Evolutionary conservation across 1,139 yeast genomes (phyloP), one percentile per base, ranked within the genome.

Genomic region (Candida dubliniensis): DNA sequence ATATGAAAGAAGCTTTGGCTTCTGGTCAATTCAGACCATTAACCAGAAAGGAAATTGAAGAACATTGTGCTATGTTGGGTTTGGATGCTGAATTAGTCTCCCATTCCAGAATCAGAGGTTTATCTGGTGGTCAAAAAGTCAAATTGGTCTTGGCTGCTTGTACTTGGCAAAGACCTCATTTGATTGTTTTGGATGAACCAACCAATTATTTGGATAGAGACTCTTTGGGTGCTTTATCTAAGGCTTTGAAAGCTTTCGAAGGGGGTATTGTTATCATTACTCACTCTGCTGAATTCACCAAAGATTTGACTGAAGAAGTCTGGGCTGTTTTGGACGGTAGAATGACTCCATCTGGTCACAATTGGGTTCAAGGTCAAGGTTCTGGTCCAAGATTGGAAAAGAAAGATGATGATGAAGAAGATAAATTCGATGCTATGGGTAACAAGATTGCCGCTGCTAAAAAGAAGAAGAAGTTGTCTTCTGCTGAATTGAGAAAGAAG

Each of bases 321-420:
- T 93, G 99, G 99, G 96, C 98, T 67, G 99, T 93, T 60, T 73
- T 88, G 64, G 93, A 91, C 78, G 99, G 99, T 86, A 76, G 64
- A 63, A 93, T 93, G 99, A 87, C 96, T 69, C 99, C 99, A 75
- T 93, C 99, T 60, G 99, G 99, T 73, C 99, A 93, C 83, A 93
- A 93, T 85, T 93, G 99, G 99, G 99, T 93, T 67, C 84, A 88
- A 66, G 99, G 99, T 77, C 99, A 93, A 83, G 99, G 99, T 81
- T 63, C 96, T 68, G 99, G 99, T 81, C 99, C 99, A 77, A 91
- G 99, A 86, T 74, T 88, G 57, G 83, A 82, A 66, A 84, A 88
- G 79, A 93, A 93, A 91, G 96, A 89, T 67, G 95, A 83, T 57
- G 96, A 86, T 56, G 98, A 90, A 77, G 99, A 87, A 73, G 98